phyloP scores from a whole-genome alignment of 305 asterid species.

The Ilex paraguariensis region DNA sequence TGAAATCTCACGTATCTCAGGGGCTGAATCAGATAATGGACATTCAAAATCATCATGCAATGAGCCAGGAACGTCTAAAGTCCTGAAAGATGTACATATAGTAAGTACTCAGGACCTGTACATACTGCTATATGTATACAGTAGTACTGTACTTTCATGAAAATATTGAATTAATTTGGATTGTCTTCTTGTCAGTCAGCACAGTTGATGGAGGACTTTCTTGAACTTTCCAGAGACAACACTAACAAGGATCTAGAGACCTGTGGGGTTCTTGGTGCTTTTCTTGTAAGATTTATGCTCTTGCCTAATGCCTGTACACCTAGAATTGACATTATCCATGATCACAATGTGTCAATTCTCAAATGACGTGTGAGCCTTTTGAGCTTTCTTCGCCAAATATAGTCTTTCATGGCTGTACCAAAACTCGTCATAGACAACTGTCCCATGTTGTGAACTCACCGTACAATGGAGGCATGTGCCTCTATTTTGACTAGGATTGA shows the following conservation, averaged over 20 bases:
- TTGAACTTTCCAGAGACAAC: conserved; percentile 37
- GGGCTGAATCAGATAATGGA: conserved; percentile 9
- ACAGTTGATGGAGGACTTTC: conserved; percentile 43
- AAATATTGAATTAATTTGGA: conserved; percentile 7
- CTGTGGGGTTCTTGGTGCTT: conserved; percentile 54
- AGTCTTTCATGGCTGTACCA: background rate
- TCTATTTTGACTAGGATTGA: background rate
- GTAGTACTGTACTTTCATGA: background rate
- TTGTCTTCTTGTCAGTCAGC: conserved; percentile 22
- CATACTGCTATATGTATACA: background rate
- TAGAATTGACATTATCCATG: background rate
- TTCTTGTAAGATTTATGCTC: conserved; percentile 27
- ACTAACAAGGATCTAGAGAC: conserved; percentile 39
- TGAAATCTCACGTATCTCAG: conserved; percentile 18
- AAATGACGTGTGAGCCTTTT: too few species aligned
- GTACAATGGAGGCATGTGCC: background rate
- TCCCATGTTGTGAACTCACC: background rate
- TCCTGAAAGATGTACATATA: conserved; percentile 38
- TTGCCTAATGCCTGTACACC: background rate
- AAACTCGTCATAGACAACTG: background rate
- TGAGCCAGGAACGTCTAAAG: conserved; percentile 10
- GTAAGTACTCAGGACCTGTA: conserved; percentile 19
- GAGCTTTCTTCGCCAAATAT: too few species aligned
- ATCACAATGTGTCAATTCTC: background rate
- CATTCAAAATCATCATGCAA: conserved; percentile 16